Conservation (phyloP, 176 grass and related monocot species). For the Oryza officinalis region DNA sequence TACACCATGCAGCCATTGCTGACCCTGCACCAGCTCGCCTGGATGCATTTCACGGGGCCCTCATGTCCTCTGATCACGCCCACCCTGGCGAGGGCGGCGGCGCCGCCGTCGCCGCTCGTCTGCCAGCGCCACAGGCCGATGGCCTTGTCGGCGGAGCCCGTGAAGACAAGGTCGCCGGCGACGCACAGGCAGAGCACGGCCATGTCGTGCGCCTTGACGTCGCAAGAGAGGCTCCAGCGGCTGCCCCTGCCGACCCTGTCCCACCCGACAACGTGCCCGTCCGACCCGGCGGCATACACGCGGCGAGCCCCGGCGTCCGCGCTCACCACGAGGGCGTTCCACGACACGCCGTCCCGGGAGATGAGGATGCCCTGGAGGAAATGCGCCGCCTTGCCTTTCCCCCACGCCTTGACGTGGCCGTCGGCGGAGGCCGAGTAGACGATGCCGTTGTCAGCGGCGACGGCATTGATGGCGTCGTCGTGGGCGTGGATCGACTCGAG, state of each 20-base stretch:
- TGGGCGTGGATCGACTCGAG: constrained; percentile 92
- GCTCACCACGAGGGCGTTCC: constrained; percentile 65
- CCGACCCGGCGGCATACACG: constrained; percentile 67
- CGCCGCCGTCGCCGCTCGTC: constrained; percentile 37
- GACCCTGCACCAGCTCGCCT: constrained; percentile 48
- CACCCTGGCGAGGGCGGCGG: constrained; percentile 48
- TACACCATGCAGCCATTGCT: constrained; percentile 78
- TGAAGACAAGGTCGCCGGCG: constrained; percentile 68
- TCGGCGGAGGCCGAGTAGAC: constrained; percentile 81
- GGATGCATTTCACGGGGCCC: constrained; percentile 87
- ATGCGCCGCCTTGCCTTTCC: constrained; percentile 48
- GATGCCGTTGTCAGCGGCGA: constrained; percentile 44
- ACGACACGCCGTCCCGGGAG: constrained; percentile 56
- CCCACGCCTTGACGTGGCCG: constrained; percentile 87
- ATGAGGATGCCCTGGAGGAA: constrained; percentile 54
- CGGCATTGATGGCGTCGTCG: constrained; percentile 83
- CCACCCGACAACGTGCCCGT: constrained; percentile 67
- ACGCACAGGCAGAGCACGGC: constrained; percentile 72
- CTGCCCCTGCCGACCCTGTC: constrained; percentile 34
- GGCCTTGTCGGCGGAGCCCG: constrained; percentile 78
- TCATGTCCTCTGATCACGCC: constrained; percentile 63
- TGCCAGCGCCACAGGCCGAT: constrained; percentile 73
- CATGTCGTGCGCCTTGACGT: constrained; percentile 72
- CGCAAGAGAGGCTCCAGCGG: constrained; percentile 58
- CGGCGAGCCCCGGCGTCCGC: constrained; percentile 6